Conservation (phyloP, 176 grass and related monocot genomes). For the Alopecurus myosuroides region DNA sequence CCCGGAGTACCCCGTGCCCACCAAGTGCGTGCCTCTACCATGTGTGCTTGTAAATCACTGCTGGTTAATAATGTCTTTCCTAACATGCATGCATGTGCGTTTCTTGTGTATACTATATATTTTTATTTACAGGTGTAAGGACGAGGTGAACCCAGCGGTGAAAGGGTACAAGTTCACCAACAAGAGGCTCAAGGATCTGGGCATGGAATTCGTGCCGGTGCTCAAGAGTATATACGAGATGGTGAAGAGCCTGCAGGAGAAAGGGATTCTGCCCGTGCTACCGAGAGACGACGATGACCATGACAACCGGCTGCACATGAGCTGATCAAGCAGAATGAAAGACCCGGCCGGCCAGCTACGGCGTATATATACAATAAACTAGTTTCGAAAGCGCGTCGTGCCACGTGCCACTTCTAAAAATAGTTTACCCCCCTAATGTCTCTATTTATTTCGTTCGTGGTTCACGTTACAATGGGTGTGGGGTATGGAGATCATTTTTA, state of each 20-base stretch:
- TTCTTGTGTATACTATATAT: too few species aligned
- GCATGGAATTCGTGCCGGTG: slow-evolving; percentile 54
- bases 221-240: slow-evolving; percentile 40
- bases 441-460: too few species aligned
- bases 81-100: too few species aligned
- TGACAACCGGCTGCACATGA: not conserved
- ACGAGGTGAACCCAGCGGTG: slow-evolving; percentile 49
- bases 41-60: not conserved
- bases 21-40: slow-evolving; percentile 23
- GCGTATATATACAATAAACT: too few species aligned
- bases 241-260: slow-evolving; percentile 49
- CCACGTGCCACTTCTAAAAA: too few species aligned
- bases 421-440: too few species aligned
- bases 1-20: slow-evolving; percentile 73
- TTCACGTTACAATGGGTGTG: too few species aligned
- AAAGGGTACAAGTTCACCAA: slow-evolving; percentile 66
- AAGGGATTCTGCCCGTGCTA: slow-evolving; percentile 8
- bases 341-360: too few species aligned
- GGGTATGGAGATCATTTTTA: too few species aligned
- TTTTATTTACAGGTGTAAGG: slow-evolving; percentile 62
- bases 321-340: too few species aligned
- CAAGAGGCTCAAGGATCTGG: slow-evolving; percentile 64
- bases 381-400: too few species aligned
- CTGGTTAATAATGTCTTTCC: too few species aligned
- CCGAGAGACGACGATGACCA: not conserved